Percentiles rank a stretch among this genome's conserved stretches.
phyloP scores from a whole-genome alignment of 306 rosid genomes.

The Begonia masoniana region DNA sequence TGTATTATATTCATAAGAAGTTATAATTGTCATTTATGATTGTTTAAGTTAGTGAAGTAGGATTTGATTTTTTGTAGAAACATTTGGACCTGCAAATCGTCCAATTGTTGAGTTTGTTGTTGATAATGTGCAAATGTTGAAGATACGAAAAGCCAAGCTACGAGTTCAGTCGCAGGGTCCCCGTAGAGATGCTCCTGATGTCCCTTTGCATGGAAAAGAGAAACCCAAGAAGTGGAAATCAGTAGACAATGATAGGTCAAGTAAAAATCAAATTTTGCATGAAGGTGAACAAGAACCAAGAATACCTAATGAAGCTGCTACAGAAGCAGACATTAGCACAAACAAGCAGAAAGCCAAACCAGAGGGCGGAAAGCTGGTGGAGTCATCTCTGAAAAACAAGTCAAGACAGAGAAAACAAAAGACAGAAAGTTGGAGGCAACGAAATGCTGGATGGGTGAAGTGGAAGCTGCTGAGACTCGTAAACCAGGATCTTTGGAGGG shows the following conservation, averaged over 20 bases:
- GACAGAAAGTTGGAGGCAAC: slow-evolving; percentile 19
- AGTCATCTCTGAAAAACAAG: slow-evolving; percentile 8
- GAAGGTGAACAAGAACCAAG: slow-evolving; percentile 15
- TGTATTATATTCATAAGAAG: neutral
- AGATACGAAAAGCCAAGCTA: slow-evolving; percentile 42
- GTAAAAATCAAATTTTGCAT: slow-evolving; percentile 17
- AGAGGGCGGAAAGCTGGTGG: slow-evolving; percentile 11
- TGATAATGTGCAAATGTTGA: slow-evolving; percentile 70
- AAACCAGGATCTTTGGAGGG: slow-evolving; percentile 15
- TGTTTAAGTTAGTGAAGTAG: neutral
- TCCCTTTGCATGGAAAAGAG: slow-evolving; percentile 9
- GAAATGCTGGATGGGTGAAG: slow-evolving; percentile 7
- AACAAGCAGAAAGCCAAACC: slow-evolving; percentile 41
- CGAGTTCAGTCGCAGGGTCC: slow-evolving; percentile 35
- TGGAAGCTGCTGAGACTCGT: slow-evolving; percentile 6
- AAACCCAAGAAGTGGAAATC: slow-evolving; percentile 37
- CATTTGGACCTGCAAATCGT: slow-evolving; percentile 78
- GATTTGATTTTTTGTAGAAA: slow-evolving; percentile 32
- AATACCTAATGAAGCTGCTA: slow-evolving; percentile 18
- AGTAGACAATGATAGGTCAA: slow-evolving; percentile 18
- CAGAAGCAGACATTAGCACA: slow-evolving; percentile 16
- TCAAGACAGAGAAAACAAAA: slow-evolving; percentile 16
- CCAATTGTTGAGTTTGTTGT: slow-evolving; percentile 95
- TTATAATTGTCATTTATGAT: neutral
- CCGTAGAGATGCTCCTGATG: slow-evolving; percentile 15